Base-by-base conservation (phyloP, 1,139 yeast genomes). In the Nakaseomyces glabratus region DNA sequence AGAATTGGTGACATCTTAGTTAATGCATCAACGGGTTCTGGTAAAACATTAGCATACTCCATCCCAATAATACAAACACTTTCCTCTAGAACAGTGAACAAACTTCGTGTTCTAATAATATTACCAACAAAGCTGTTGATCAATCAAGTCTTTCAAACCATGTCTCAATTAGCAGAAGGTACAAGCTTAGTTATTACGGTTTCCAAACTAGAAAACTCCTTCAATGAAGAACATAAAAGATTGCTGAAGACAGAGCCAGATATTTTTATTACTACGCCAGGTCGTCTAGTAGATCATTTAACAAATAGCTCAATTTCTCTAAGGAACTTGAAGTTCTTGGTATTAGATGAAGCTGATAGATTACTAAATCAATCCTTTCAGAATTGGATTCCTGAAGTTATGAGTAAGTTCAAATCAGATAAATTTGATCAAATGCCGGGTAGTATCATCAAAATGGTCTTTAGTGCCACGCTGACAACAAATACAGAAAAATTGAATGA, bases 1-100 rank as follows among this genome's bases (percentile, higher is more conserved):
- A 48, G 56, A 32, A 43, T 56, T 40, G 88, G 90, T 14, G 95
- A 90, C 55, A 60, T 86, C 12, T 63, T 90, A 33, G 95, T 90
- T 4, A 88, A 90, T 57, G 95, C 98, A 1, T 76, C 93, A 4
- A 90, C 99, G 0, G 99, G 99, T 35, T 82, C 95, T 0, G 99
- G 99, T 51, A 90, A 90, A 55, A 90, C 99, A 0, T 63, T 93
- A 35, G 94, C 96, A 6, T 90, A 90, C 54, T 69, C 76, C 40
- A 68, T 90, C 3, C 98, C 98, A 1, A 71, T 90, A 8, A 67
- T 93, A 2, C 86, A 86, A 43, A 64, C 73, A 4, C 63, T 90
- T 35, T 63, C 69, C 11, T 58, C 61, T 10, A 67, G 95, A 41
- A 63, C 71, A 1, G 88, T 85, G 2, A 90, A 94, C 1, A 65